Conservation (phyloP, 345 rosid genomes). For the Cardiospermum halicacabum region DNA sequence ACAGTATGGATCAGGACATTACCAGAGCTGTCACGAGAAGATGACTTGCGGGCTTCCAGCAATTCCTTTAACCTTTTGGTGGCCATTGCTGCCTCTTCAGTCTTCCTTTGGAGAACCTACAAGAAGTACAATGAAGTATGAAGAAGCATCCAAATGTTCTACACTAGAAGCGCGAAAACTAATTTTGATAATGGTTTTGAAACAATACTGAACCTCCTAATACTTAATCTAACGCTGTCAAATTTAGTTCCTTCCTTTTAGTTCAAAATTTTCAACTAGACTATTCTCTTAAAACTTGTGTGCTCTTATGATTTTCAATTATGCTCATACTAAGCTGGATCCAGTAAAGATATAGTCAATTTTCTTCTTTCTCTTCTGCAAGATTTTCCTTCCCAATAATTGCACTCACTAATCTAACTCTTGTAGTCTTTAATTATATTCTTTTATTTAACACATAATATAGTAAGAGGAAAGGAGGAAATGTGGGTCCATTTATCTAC, state of each 20-base stretch:
- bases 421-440: not conserved
- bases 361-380: not conserved
- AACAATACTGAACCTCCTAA: not conserved
- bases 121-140: slow-evolving; percentile 1
- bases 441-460: not conserved
- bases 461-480: not conserved
- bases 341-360: not conserved
- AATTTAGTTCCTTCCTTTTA: not conserved
- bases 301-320: not conserved
- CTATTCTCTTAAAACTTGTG: not conserved
- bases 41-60: slow-evolving; percentile 65
- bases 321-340: not conserved
- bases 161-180: too few species aligned
- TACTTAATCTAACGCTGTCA: not conserved
- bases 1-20: not conserved
- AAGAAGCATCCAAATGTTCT: too few species aligned
- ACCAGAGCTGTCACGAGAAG: slow-evolving; percentile 44
- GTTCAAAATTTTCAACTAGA: not conserved
- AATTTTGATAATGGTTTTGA: not conserved
- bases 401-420: not conserved
- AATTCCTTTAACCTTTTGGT: slow-evolving; percentile 78
- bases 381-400: not conserved
- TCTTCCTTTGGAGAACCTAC: slow-evolving; percentile 87
- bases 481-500: not conserved
- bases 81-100: slow-evolving; percentile 82